phyloP scores from a whole-genome alignment of 495 filamentous ascomycete species.

The Thermochaetoides thermophila region DNA sequence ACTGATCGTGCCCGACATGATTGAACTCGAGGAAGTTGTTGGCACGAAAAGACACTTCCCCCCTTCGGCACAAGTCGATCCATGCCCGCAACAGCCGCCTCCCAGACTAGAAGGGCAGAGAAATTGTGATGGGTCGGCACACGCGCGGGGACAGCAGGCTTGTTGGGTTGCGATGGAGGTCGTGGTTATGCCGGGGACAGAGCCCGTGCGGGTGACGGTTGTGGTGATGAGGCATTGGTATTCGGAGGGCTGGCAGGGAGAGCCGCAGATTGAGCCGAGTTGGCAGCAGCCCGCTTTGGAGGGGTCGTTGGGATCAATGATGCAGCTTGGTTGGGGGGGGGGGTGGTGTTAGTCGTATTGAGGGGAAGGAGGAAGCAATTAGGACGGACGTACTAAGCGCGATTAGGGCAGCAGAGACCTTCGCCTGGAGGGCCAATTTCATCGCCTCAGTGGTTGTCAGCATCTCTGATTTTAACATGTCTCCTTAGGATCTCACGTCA shows the following conservation, averaged over 20 bases:
- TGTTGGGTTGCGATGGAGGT: constrained; percentile 8
- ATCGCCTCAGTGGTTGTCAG: too few species aligned
- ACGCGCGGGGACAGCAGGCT: constrained; percentile 27
- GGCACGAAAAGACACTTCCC: constrained; percentile 15
- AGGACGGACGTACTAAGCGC: constrained; percentile 7
- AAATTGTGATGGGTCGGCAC: constrained; percentile 21
- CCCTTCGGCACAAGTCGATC: constrained; percentile 17
- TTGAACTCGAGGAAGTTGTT: too few species aligned
- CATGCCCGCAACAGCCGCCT: constrained; percentile 30
- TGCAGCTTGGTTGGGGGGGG: constrained; percentile 12
- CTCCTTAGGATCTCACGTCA: not conserved
- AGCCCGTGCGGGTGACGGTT: constrained; percentile 7
- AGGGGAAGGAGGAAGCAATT: not conserved
- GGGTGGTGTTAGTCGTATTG: not conserved
- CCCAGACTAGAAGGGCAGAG: constrained; percentile 26
- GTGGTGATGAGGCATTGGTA: constrained; percentile 11
- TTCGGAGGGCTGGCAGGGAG: constrained; percentile 13
- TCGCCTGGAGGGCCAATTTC: constrained; percentile 7
- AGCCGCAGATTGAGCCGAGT: constrained; percentile 21
- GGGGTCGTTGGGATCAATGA: constrained; percentile 10
- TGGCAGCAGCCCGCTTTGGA: constrained; percentile 21
- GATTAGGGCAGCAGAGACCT: constrained; percentile 7
- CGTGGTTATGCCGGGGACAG: not conserved
- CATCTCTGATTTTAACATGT: not conserved
- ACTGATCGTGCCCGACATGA: too few species aligned